Percentiles rank a stretch among this genome's conserved stretches.
Evolutionary conservation across 2,329 filamentous ascomycete genomes (phyloP).

Genomic region (Fusarium nematophilum): DNA sequence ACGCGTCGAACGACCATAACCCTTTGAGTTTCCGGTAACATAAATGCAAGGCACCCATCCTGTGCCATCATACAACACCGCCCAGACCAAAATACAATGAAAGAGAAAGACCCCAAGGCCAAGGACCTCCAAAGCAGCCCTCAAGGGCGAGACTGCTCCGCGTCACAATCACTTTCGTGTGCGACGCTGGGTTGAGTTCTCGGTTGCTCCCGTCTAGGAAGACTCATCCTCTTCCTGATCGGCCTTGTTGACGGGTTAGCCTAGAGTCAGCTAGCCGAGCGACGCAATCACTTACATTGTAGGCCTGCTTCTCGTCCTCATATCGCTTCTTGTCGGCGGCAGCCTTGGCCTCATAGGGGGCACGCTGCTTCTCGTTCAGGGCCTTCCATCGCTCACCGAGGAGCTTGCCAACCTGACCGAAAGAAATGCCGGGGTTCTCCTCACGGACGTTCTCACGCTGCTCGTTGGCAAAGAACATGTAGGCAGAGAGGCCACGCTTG

Average conservation of each 20-base stretch:
- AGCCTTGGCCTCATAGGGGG: constrained; percentile 96
- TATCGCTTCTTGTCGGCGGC: constrained; percentile 98
- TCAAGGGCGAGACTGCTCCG: constrained; percentile 20
- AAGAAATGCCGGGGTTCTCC: constrained; percentile 97
- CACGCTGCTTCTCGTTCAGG: constrained; percentile 90
- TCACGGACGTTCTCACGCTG: constrained; percentile 98
- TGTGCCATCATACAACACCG: constrained; percentile 58
- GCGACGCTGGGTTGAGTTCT: constrained; percentile 22
- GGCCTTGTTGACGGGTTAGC: constrained; percentile 58
- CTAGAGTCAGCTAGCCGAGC: constrained; percentile 19
- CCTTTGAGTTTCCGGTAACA: constrained; percentile 50
- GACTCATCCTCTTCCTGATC: constrained; percentile 71
- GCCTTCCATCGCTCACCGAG: constrained; percentile 99
- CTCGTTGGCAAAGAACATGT: constrained; percentile 99
- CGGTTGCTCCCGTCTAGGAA: constrained; percentile 44
- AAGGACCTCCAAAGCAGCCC: constrained; percentile 25
- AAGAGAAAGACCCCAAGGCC: constrained; percentile 38
- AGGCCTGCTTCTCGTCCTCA: constrained; percentile 96
- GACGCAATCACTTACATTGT: constrained; percentile 76
- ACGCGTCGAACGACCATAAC: constrained; percentile 48
- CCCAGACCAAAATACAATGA: constrained; percentile 53
- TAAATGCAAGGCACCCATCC: constrained; percentile 53
- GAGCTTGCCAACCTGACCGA: constrained; percentile 98
- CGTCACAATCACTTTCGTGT: constrained; percentile 20
- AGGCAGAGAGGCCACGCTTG: constrained; percentile 98